Evolutionary conservation across 768 basidiomycete species (phyloP), one percentile per base, ranked within the genome.

Genomic region (Lactifluus rugatus): DNA sequence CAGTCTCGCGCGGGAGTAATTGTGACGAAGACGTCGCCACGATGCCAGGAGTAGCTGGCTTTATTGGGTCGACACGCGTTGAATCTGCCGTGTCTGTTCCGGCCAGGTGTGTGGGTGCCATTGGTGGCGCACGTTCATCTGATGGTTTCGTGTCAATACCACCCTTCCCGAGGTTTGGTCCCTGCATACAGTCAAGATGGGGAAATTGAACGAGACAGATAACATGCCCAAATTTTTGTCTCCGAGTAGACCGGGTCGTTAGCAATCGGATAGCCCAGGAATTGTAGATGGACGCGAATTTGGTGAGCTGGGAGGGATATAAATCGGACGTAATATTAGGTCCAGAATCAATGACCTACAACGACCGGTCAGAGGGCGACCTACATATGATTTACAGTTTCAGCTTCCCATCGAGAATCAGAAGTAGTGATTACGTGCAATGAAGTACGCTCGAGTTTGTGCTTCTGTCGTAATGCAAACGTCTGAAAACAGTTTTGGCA

Each of bases 171-270:
- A 89, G 68, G 17, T 80, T 79, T 26, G 75, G 70, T 34, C 92
- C 92, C 91, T 89, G 54, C 1, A 25, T 21, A 19, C 5, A 6
- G 48, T 55, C 21, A 52, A 48, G n/a, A 31, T 9, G 17, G 21
- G 37, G 2, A 17, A 5, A 14, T 51, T 59, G 49, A 23, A 16
- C 23, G 36, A 23, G 26, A n/a, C 11, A 26, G 0, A 13, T 16
- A 6, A 68, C 73, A 34, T 64, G 83, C 89, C 89, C 89, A 91
- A 52, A 89, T 89, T 41, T 77, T 79, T 34, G 75, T 74, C 58
- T 88, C 87, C 17, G 87, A 86, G 71, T 99, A 99, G 2, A 98
- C 79, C 2, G 93, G 90, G 64, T 98, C 96, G 68, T 99, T 98
- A 11, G 91, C 89, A 62, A 99, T 93, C 0, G 96, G 87, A 67